Percentiles rank a stretch among this genome's conserved stretches.
Evolutionary conservation across 2,329 filamentous ascomycete genomes (phyloP).

Genomic region (Fusarium sp.): DNA sequence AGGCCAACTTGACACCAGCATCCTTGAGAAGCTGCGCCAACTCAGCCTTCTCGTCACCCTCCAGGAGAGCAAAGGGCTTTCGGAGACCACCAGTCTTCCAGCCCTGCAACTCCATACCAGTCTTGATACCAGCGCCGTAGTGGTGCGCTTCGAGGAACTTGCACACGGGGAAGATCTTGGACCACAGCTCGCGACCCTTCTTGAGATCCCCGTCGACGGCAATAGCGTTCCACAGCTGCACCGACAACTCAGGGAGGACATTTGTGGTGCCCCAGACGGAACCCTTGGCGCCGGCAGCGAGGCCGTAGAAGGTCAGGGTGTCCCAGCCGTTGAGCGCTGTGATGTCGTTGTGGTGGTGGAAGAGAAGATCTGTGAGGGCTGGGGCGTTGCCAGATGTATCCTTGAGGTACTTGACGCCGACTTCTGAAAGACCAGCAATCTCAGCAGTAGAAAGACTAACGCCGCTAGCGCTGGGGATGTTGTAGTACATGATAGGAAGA

Average conservation of each 20-base stretch:
- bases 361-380: slow-evolving; percentile 63
- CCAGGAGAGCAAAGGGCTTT: slow-evolving; percentile 61
- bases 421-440: slow-evolving; percentile 58
- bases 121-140: slow-evolving; percentile 63
- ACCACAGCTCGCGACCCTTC: slow-evolving; percentile 61
- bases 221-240: slow-evolving; percentile 62
- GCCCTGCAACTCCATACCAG: slow-evolving; percentile 62
- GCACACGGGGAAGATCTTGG: slow-evolving; percentile 63
- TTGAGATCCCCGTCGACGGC: slow-evolving; percentile 55
- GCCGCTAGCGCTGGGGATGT: slow-evolving; percentile 63
- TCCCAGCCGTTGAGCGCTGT: slow-evolving; percentile 68
- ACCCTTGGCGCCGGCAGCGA: slow-evolving; percentile 63
- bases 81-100: slow-evolving; percentile 61
- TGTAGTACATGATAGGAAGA: slow-evolving; percentile 64
- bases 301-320: slow-evolving; percentile 65
- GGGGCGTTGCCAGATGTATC: slow-evolving; percentile 66
- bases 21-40: slow-evolving; percentile 54
- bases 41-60: slow-evolving; percentile 51
- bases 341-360: slow-evolving; percentile 55
- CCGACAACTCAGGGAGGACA: slow-evolving; percentile 62
- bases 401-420: slow-evolving; percentile 64
- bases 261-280: slow-evolving; percentile 66
- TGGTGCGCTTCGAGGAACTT: slow-evolving; percentile 64
- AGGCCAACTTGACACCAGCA: slow-evolving; percentile 53
- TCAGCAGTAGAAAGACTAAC: slow-evolving; percentile 57